Percentiles rank a stretch among this genome's conserved stretches.
phyloP scores from a whole-genome alignment of 306 rosid species.

The Acacia crassicarpa region DNA sequence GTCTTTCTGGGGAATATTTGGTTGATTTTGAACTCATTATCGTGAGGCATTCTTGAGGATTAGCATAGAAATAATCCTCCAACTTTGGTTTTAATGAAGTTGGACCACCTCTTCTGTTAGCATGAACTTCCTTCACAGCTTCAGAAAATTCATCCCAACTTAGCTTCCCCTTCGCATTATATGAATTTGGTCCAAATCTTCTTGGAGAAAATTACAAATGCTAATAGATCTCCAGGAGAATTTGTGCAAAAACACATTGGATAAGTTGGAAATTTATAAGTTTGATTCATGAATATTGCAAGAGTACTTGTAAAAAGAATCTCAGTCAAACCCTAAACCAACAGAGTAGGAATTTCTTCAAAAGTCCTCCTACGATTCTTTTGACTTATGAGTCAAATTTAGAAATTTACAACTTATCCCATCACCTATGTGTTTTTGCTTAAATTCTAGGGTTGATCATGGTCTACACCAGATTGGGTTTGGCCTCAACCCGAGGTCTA shows the following conservation, averaged over 20 bases:
- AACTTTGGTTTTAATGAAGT: slow-evolving; percentile 48
- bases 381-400: too few species aligned
- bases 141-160: slow-evolving; percentile 57
- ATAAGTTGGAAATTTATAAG: background rate
- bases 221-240: background rate
- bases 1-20: background rate
- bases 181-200: background rate
- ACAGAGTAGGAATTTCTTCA: background rate
- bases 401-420: background rate
- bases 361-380: background rate
- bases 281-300: background rate
- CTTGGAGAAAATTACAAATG: background rate
- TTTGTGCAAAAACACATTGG: background rate
- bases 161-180: slow-evolving; percentile 31
- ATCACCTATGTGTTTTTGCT: too few species aligned
- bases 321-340: background rate
- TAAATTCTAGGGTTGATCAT: too few species aligned
- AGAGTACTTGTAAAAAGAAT: background rate
- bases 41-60: slow-evolving; percentile 57
- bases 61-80: slow-evolving; percentile 75
- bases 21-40: background rate
- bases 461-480: too few species aligned
- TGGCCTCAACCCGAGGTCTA: too few species aligned
- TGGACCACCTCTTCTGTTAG: slow-evolving; percentile 51
- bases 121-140: slow-evolving; percentile 54